Evolutionary conservation across 495 filamentous ascomycete species (phyloP).

Genomic region (Lepidopterella palustris): DNA sequence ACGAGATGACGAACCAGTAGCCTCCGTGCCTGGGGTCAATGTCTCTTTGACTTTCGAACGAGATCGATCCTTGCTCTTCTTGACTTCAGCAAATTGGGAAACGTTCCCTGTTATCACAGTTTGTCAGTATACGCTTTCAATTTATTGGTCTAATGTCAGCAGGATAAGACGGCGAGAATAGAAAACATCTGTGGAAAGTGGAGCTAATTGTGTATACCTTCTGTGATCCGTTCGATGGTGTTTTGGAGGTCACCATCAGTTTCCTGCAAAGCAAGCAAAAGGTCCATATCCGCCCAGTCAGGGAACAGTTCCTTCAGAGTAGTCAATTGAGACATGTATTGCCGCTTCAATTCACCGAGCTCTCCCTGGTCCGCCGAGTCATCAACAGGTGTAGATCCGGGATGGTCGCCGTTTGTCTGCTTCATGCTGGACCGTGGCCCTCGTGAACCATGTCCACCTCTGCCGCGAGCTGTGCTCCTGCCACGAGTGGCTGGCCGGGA

Average conservation of each 20-base stretch:
- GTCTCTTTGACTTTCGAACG: slow-evolving; percentile 78
- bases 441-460: slow-evolving; percentile 69
- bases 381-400: slow-evolving; percentile 45
- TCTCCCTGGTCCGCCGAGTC: slow-evolving; percentile 80
- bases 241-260: slow-evolving; percentile 79
- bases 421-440: slow-evolving; percentile 50
- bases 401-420: slow-evolving; percentile 61
- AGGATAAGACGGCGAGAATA: not conserved
- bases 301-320: slow-evolving; percentile 86
- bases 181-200: not conserved
- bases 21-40: slow-evolving; percentile 42
- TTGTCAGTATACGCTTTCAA: slow-evolving; percentile 6
- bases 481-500: slow-evolving; percentile 71
- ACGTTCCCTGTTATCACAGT: slow-evolving; percentile 58
- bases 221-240: slow-evolving; percentile 81
- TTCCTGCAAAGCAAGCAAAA: slow-evolving; percentile 86
- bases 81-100: slow-evolving; percentile 91
- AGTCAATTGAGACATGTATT: slow-evolving; percentile 65
- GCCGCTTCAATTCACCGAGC: slow-evolving; percentile 82
- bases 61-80: slow-evolving; percentile 79
- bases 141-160: not conserved
- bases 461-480: slow-evolving; percentile 72
- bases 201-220: slow-evolving; percentile 55
- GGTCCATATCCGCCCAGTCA: slow-evolving; percentile 84
- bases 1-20: slow-evolving; percentile 56